Evolutionary conservation across 495 filamentous ascomycete genomes (phyloP).

Genomic region (Aspergillus nanangensis): DNA sequence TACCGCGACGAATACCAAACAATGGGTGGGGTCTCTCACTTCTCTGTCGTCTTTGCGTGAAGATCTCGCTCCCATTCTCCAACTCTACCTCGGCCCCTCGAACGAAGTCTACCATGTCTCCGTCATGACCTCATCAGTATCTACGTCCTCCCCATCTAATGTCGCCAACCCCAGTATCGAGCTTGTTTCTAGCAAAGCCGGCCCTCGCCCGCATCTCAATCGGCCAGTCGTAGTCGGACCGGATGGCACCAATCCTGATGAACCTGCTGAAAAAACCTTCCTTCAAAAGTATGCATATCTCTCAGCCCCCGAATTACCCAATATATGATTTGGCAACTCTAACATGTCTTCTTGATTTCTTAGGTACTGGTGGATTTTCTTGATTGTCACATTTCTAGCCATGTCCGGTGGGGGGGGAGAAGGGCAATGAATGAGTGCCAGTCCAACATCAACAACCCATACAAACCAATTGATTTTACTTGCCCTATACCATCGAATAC

Average conservation of each 20-base stretch:
- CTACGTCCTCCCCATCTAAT: slow-evolving; percentile 1
- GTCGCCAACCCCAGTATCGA: slow-evolving; percentile 19
- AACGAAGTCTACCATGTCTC: slow-evolving; percentile 38
- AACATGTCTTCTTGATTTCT: not conserved
- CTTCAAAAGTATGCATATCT: slow-evolving; percentile 46
- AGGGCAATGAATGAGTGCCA: slow-evolving; percentile 11
- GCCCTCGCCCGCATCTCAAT: slow-evolving; percentile 36
- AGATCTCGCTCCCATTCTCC: slow-evolving; percentile 23
- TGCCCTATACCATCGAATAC: too few species aligned
- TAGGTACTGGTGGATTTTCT: slow-evolving; percentile 47
- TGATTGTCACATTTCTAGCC: slow-evolving; percentile 36
- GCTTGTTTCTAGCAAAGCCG: slow-evolving; percentile 22
- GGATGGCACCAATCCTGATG: slow-evolving; percentile 32
- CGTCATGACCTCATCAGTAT: slow-evolving; percentile 9
- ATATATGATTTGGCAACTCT: not conserved
- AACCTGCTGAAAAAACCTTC: slow-evolving; percentile 37
- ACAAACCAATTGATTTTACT: too few species aligned
- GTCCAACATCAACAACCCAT: too few species aligned
- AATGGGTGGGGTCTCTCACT: slow-evolving; percentile 39
- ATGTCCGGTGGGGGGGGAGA: slow-evolving; percentile 38
- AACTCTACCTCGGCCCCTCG: slow-evolving; percentile 31
- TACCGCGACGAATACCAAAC: slow-evolving; percentile 21
- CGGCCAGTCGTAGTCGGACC: slow-evolving; percentile 36
- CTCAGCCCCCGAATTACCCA: not conserved
- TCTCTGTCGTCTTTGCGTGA: slow-evolving; percentile 24